A percentile compares a stretch with the other conserved stretches of the same genome.
These are phyloP conservation scores for Eutrema japonicum DNA, from an alignment of 345 rosid species.

Conservation along the genomic window DNA sequence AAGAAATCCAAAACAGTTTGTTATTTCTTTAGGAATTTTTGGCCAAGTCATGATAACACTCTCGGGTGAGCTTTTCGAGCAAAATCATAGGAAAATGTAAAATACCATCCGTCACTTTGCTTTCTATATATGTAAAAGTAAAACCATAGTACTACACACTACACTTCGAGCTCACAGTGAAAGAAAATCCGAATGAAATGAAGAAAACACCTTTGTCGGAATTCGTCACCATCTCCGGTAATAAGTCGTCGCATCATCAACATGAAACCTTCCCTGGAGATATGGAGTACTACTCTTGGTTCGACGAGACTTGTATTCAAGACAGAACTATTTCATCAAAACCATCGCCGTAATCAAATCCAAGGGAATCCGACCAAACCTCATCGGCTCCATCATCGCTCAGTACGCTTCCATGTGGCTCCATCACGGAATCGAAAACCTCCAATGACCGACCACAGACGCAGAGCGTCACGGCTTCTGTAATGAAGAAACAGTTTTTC, in stretches of 20 bases:
- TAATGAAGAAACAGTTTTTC: constrained; percentile 81
- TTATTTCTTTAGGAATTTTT: neutral
- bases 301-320: constrained; percentile 82
- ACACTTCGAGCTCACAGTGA: constrained; percentile 24
- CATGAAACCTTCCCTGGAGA: constrained; percentile 39
- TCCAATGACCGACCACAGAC: constrained; percentile 8
- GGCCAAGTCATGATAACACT: constrained; percentile 26
- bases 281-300: constrained; percentile 49
- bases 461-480: constrained; percentile 63
- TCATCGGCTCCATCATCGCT: constrained; percentile 81
- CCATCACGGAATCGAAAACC: constrained; percentile 2
- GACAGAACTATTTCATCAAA: constrained; percentile 88
- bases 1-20: constrained; percentile 1
- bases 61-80: constrained; percentile 22
- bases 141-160: neutral
- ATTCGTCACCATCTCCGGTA: constrained; percentile 39
- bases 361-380: constrained; percentile 80
- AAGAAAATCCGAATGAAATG: constrained; percentile 35
- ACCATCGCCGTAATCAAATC: constrained; percentile 74
- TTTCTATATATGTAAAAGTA: neutral
- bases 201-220: constrained; percentile 51
- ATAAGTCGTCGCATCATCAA: constrained; percentile 3
- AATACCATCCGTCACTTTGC: neutral
- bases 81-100: constrained; percentile 12
- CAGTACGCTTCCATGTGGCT: neutral